phyloP scores from a whole-genome alignment of 2,329 filamentous ascomycete species.

The Chaetomium strumarium region DNA sequence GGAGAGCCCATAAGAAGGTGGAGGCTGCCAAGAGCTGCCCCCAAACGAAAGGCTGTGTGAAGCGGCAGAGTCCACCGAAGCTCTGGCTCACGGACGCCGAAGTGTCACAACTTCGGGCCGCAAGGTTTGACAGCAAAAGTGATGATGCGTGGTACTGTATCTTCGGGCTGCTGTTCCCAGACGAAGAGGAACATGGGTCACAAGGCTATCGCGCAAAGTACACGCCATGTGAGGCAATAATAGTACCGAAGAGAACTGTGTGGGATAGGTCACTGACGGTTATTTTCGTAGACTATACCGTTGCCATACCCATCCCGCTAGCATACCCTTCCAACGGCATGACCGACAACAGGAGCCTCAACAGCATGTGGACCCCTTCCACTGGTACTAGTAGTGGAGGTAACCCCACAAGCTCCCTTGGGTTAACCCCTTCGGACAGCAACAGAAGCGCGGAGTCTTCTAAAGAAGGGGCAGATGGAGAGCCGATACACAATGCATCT shows the following conservation, averaged over 20 bases:
- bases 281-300: neutral
- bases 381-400: too few relatives aligned
- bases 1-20: neutral
- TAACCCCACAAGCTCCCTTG: neutral
- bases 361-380: neutral
- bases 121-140: neutral
- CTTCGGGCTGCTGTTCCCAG: neutral
- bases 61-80: neutral
- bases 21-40: neutral
- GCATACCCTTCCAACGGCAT: neutral
- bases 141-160: slow-evolving; percentile 1
- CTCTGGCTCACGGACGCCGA: neutral
- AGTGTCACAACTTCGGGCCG: neutral
- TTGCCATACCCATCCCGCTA: too few relatives aligned
- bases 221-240: too few relatives aligned
- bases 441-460: neutral
- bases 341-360: neutral
- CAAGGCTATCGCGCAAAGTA: too few relatives aligned
- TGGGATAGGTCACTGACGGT: too few relatives aligned
- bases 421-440: neutral
- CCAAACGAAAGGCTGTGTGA: neutral
- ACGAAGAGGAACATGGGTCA: neutral
- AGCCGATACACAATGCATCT: neutral
- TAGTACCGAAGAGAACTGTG: too few relatives aligned
- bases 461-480: neutral